Evolutionary conservation across 1,139 yeast genomes (phyloP).

Genomic region (Saccharomyces hybrid): DNA sequence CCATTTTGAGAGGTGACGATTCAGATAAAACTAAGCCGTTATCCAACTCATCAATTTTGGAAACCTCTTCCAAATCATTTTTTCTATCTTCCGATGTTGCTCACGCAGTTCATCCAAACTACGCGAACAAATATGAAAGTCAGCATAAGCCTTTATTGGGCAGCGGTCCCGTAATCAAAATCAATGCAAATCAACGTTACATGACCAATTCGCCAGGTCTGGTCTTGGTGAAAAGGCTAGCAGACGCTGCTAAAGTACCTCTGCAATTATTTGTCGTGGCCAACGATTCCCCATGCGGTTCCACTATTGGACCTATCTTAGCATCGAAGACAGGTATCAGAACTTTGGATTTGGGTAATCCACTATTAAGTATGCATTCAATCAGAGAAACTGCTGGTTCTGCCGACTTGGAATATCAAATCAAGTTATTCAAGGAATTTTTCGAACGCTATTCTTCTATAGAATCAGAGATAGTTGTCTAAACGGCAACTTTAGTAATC

Average conservation of each 20-base stretch:
- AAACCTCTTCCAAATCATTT: conserved; percentile 75
- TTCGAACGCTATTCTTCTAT: too few species aligned
- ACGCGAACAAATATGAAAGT: conserved; percentile 64
- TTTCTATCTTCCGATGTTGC: conserved; percentile 93
- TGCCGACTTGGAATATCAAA: conserved; percentile 58
- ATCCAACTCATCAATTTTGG: conserved; percentile 39
- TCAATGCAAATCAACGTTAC: conserved; percentile 92
- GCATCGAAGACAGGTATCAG: conserved; percentile 84
- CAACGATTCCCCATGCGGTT: conserved; percentile 91
- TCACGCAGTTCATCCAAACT: conserved; percentile 95
- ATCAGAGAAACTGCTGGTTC: conserved; percentile 91
- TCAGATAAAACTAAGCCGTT: too few species aligned
- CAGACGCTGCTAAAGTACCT: conserved; percentile 58
- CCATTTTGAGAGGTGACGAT: too few species aligned
- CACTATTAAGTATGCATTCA: conserved; percentile 93
- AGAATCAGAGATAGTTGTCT: too few species aligned
- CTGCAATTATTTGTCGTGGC: conserved; percentile 80
- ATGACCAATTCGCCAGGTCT: conserved; percentile 91
- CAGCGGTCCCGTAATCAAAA: conserved; percentile 84
- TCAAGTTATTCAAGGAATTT: too few species aligned
- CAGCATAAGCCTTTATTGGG: conserved; percentile 76
- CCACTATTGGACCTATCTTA: conserved; percentile 92
- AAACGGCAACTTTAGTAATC: too few species aligned
- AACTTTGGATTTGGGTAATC: conserved; percentile 88
- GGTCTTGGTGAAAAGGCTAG: conserved; percentile 66